A percentile compares a stretch with the other conserved stretches of the same genome.
Conservation (phyloP, 192 early-diverging fungal genomes). For the Coemansia guatemalensis region DNA sequence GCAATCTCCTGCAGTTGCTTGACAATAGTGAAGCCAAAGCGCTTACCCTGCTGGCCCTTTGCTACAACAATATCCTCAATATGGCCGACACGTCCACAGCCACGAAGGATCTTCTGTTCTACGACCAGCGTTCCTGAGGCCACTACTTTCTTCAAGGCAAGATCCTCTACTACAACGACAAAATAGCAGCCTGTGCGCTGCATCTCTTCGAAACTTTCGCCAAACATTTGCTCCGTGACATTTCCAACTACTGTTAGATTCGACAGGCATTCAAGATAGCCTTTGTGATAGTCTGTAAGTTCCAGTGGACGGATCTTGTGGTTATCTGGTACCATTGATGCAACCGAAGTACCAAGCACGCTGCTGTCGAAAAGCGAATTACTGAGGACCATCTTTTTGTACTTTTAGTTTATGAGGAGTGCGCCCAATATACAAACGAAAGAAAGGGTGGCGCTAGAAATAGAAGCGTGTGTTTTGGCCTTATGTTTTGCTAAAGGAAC, state of each 20-base stretch:
- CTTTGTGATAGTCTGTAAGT: conserved; percentile 78
- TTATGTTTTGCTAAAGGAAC: neutral
- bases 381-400: conserved; percentile 32
- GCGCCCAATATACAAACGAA: neutral
- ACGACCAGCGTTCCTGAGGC: conserved; percentile 85
- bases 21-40: conserved; percentile 70
- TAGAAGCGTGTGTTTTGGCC: neutral
- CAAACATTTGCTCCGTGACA: conserved; percentile 68
- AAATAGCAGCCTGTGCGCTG: conserved; percentile 67
- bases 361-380: conserved; percentile 41
- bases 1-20: conserved; percentile 83
- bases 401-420: neutral
- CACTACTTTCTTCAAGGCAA: conserved; percentile 57
- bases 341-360: conserved; percentile 70
- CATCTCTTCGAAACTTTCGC: conserved; percentile 77
- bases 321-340: conserved; percentile 59
- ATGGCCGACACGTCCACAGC: conserved; percentile 83
- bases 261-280: conserved; percentile 63
- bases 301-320: conserved; percentile 77
- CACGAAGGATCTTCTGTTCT: conserved; percentile 88
- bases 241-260: conserved; percentile 80
- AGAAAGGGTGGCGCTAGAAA: conserved; percentile 1
- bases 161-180: conserved; percentile 81
- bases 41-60: conserved; percentile 70
- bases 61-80: conserved; percentile 90